Evolutionary conservation across 164 flowering plant genomes (phyloP).

Genomic region (Malania oleifera): DNA sequence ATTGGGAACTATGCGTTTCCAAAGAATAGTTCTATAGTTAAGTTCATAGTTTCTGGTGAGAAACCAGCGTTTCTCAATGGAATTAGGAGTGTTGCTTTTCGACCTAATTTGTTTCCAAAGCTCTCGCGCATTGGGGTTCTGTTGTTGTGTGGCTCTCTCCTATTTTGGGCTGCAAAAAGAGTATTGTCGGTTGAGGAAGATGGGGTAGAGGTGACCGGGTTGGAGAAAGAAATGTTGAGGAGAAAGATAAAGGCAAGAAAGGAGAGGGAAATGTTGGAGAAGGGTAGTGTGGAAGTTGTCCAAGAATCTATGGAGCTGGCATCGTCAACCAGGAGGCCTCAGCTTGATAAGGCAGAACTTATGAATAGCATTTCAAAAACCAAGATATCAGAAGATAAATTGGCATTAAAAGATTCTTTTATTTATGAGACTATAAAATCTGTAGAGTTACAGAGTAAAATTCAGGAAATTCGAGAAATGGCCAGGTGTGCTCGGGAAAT

Average conservation of each 20-base stretch:
- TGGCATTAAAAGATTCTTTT: slow-evolving; percentile 19
- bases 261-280: slow-evolving; percentile 47
- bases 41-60: slow-evolving; percentile 42
- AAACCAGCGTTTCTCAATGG: slow-evolving; percentile 25
- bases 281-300: slow-evolving; percentile 54
- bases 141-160: slow-evolving; percentile 39
- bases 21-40: slow-evolving; percentile 56
- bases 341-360: slow-evolving; percentile 58
- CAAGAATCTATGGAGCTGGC: slow-evolving; percentile 20
- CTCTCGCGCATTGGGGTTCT: slow-evolving; percentile 34
- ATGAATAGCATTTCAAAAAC: slow-evolving; percentile 42
- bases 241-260: slow-evolving; percentile 61
- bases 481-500: slow-evolving; percentile 52
- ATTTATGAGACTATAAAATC: slow-evolving; percentile 9
- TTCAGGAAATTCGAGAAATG: slow-evolving; percentile 61
- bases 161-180: slow-evolving; percentile 41
- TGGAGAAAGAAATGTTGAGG: slow-evolving; percentile 80
- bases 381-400: slow-evolving; percentile 20
- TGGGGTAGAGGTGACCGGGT: slow-evolving; percentile 28
- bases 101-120: slow-evolving; percentile 24
- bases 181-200: slow-evolving; percentile 26
- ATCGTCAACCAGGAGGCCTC: slow-evolving; percentile 42
- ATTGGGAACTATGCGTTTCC: slow-evolving; percentile 50
- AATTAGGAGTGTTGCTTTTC: slow-evolving; percentile 21
- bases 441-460: slow-evolving; percentile 28